phyloP scores from a whole-genome alignment of 305 asterid species.

The Ilex paraguariensis region DNA sequence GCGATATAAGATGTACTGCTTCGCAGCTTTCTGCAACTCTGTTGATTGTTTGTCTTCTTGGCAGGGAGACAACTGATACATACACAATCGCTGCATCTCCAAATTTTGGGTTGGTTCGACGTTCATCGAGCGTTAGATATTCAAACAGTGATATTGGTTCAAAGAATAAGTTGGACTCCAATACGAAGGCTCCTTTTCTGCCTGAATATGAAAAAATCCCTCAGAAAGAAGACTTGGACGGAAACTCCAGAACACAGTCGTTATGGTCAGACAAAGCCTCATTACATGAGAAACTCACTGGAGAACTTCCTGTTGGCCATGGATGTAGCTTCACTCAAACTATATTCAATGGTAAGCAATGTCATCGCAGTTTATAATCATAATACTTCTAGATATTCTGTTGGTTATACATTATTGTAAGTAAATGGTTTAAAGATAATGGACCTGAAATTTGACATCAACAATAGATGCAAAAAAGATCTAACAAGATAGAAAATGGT shows the following conservation, averaged over 20 bases:
- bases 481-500: too few species aligned
- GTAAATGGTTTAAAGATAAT: not conserved
- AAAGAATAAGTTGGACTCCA: constrained; percentile 26
- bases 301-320: constrained; percentile 54
- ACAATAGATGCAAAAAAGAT: too few species aligned
- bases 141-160: constrained; percentile 16
- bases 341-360: constrained; percentile 55
- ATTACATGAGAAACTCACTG: constrained; percentile 37
- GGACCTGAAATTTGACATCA: too few species aligned
- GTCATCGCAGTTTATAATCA: too few species aligned
- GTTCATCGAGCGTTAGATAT: constrained; percentile 21
- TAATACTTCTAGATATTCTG: constrained; percentile 12
- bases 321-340: constrained; percentile 76
- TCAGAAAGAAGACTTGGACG: constrained; percentile 15
- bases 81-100: constrained; percentile 65
- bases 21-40: too few species aligned
- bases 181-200: constrained; percentile 46
- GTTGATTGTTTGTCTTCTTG: too few species aligned
- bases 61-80: constrained; percentile 59
- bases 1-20: too few species aligned
- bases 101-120: constrained; percentile 34
- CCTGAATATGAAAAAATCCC: constrained; percentile 22
- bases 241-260: constrained; percentile 19
- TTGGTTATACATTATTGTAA: not conserved
- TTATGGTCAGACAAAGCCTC: constrained; percentile 39